Conservation (phyloP, 495 filamentous ascomycete genomes). For the Clavariopsis aquatica region DNA sequence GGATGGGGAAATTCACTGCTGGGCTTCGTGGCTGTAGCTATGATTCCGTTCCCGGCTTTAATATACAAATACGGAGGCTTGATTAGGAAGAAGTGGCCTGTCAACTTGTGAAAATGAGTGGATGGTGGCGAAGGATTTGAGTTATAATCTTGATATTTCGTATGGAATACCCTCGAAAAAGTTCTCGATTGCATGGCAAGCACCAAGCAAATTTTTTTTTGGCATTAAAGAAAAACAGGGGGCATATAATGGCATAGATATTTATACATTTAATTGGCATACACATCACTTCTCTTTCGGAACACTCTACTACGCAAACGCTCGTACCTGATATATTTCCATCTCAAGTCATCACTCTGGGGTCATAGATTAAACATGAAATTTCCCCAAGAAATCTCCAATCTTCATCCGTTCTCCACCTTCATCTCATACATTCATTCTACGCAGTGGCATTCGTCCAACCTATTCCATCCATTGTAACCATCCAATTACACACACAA, state of each 20-base stretch:
- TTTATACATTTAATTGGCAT: background rate
- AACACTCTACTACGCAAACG: background rate
- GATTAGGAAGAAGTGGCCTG: conserved; percentile 35
- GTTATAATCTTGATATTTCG: background rate
- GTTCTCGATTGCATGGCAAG: background rate
- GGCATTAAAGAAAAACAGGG: no score
- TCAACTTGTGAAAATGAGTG: conserved; percentile 17
- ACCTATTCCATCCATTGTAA: conserved; percentile 4
- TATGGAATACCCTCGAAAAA: background rate
- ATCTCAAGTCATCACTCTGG: no score
- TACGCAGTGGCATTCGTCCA: conserved; percentile 4
- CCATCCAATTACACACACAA: conserved; percentile 27
- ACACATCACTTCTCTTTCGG: background rate
- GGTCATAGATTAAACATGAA: no score
- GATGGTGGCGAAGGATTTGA: background rate
- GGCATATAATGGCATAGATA: background rate
- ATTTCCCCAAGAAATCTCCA: background rate
- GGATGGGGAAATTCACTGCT: conserved; percentile 54
- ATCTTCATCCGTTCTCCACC: no score
- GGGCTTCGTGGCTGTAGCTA: conserved; percentile 48
- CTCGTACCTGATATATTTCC: no score
- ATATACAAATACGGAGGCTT: conserved; percentile 40
- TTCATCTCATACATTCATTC: no score
- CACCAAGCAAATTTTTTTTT: no score
- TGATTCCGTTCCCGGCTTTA: conserved; percentile 44